These are phyloP conservation scores for Acanthamoeba royreba DNA, from an alignment of 208 protist genomes.

Conservation along the genomic window DNA sequence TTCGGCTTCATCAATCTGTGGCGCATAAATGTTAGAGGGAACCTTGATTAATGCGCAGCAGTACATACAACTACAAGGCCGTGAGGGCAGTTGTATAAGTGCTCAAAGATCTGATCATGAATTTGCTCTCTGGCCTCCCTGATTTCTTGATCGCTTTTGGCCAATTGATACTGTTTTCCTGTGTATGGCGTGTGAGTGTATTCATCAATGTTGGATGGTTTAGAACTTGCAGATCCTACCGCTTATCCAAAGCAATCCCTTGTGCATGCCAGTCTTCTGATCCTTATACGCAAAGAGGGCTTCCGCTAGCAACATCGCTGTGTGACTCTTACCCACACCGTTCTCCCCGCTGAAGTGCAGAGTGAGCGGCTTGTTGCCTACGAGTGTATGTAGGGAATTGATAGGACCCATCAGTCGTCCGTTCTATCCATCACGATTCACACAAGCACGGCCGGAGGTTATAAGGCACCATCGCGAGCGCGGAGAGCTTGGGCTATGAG, in stretches of 20 bases:
- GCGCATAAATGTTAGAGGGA: neutral
- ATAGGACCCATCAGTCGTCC: no score
- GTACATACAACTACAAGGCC: neutral
- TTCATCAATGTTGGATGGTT: neutral
- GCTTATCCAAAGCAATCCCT: neutral
- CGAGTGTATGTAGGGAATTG: neutral
- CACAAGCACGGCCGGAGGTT: neutral
- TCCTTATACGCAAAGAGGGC: neutral
- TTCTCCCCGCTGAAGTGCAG: slow-evolving; percentile 18
- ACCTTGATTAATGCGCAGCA: no score
- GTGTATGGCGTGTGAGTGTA: neutral
- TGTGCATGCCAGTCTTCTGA: neutral
- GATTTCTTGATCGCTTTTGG: neutral
- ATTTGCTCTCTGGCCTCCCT: neutral
- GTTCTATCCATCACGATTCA: no score
- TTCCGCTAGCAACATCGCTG: neutral
- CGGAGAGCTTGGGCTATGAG: neutral
- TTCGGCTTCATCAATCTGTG: neutral
- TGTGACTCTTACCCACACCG: slow-evolving; percentile 5
- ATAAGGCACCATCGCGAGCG: neutral
- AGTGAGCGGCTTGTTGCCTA: neutral
- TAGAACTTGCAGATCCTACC: neutral
- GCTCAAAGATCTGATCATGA: neutral
- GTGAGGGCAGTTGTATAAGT: neutral
- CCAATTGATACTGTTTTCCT: neutral